Percentiles rank a stretch among this genome's conserved stretches.
Evolutionary conservation across 306 rosid species (phyloP).

Genomic region (Macrotyloma uniflorum): DNA sequence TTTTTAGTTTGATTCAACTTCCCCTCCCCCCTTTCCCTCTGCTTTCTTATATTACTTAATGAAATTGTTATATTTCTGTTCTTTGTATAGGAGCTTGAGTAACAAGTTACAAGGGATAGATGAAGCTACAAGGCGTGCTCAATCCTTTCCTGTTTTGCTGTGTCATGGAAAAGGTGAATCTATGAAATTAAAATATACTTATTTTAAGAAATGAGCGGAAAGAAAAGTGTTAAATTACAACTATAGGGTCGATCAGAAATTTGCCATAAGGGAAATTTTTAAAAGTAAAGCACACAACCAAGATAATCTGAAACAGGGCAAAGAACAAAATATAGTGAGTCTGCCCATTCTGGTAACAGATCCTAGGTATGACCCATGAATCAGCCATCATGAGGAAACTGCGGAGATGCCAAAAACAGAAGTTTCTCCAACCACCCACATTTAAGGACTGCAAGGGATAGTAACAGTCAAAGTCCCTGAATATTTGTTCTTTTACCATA

Average conservation of each 20-base stretch:
- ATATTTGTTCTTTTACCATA: no score
- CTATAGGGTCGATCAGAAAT: not conserved
- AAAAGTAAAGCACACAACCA: not conserved
- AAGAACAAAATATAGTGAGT: not conserved
- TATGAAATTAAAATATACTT: not conserved
- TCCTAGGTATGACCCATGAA: no score
- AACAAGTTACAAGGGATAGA: constrained; percentile 63
- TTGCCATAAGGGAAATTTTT: not conserved
- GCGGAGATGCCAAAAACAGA: no score
- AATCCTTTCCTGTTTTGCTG: constrained; percentile 78
- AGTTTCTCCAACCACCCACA: no score
- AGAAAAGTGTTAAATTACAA: not conserved
- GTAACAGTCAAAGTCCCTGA: no score
- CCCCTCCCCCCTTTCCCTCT: not conserved
- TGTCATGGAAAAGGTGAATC: constrained; percentile 93
- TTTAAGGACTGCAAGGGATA: no score
- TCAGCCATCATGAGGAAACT: no score
- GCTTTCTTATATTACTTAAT: constrained; percentile 9
- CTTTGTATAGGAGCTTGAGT: constrained; percentile 65
- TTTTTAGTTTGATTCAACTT: constrained; percentile 15
- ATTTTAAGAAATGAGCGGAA: not conserved
- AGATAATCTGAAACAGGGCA: not conserved
- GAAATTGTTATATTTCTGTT: constrained; percentile 33
- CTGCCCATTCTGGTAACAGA: not conserved
- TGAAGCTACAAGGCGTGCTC: constrained; percentile 69